Conservation (phyloP, 2,329 filamentous ascomycete species). For the Xylaria sp. region DNA sequence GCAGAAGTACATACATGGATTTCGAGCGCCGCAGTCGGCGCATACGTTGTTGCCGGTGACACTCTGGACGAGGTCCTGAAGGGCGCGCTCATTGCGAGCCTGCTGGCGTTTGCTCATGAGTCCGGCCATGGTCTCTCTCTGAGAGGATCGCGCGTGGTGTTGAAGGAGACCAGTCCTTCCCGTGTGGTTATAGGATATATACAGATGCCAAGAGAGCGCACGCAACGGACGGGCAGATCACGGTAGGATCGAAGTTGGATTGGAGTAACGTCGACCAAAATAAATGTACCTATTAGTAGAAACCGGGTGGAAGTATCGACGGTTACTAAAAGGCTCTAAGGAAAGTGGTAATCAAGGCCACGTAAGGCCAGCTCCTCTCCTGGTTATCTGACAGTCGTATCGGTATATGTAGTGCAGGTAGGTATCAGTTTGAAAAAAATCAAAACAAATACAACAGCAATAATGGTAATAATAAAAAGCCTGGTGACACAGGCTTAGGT, state of each 20-base stretch:
- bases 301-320: slow-evolving; percentile 17
- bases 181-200: slow-evolving; percentile 25
- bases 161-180: slow-evolving; percentile 15
- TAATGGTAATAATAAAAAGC: not conserved
- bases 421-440: not conserved
- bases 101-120: slow-evolving; percentile 94
- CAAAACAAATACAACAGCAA: not conserved
- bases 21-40: slow-evolving; percentile 90
- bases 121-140: slow-evolving; percentile 68
- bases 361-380: slow-evolving; percentile 10
- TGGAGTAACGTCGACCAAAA: slow-evolving; percentile 36
- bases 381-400: not conserved
- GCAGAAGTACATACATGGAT: slow-evolving; percentile 76
- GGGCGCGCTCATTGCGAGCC: slow-evolving; percentile 91
- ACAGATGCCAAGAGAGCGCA: slow-evolving; percentile 35
- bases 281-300: not conserved
- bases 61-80: slow-evolving; percentile 88
- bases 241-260: slow-evolving; percentile 34
- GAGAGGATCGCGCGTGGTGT: slow-evolving; percentile 22
- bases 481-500: slow-evolving; percentile 7
- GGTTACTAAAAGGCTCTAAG: slow-evolving; percentile 13
- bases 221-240: slow-evolving; percentile 32
- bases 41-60: slow-evolving; percentile 91
- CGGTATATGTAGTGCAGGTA: not conserved
- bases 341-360: slow-evolving; percentile 17